Evolutionary conservation across 768 basidiomycete genomes (phyloP), one percentile per base, ranked within the genome.

Genomic region (Kwoniella pini): DNA sequence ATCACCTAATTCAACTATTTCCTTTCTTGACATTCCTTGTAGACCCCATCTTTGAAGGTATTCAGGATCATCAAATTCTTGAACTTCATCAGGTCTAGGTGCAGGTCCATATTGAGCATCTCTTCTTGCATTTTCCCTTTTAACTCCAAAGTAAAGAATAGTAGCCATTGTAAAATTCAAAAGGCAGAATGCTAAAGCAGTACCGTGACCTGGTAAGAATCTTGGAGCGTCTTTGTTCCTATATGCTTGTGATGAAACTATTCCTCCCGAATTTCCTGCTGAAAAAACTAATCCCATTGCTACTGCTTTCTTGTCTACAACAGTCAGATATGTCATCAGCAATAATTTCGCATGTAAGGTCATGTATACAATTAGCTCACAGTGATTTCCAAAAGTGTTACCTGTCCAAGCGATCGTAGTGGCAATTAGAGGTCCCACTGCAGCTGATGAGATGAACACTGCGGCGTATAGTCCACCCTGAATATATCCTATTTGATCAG

Each of bases 121-220:
- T 26, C 80, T 68, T 1, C 79, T 71, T 10, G 62, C 68, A 73
- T 81, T 81, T 64, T 81, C 80, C 15, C 72, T 57, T 33, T 60
- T 58, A 21, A 75, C 55, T 21, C 71, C 70, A 58, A 76, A 54
- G 55, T 67, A 67, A 46, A 80, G 64, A 62, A 79, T 53, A 51
- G 54, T 57, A 5, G 77, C 60, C 57, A 63, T 61, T 44, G 70
- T 51, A 43, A 74, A 69, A 56, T 66, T 65, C 53, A 77, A 57
- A 30, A 55, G 44, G 42, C 54, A 52, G 60, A 79, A 79, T 15
- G 65, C 78, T 24, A 78, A 65, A 5, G 76, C 74, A 26, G 72
- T 71, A n/a, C 60, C 77, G 63, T 79, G 78, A 12, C 76, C 78
- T 9, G 70, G 65, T 24, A 68, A 48, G 65, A 65, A 74, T 7